Percentiles rank a stretch among this genome's conserved stretches.
Conservation (phyloP, 768 basidiomycete genomes). For the Pleurotus djamor region DNA sequence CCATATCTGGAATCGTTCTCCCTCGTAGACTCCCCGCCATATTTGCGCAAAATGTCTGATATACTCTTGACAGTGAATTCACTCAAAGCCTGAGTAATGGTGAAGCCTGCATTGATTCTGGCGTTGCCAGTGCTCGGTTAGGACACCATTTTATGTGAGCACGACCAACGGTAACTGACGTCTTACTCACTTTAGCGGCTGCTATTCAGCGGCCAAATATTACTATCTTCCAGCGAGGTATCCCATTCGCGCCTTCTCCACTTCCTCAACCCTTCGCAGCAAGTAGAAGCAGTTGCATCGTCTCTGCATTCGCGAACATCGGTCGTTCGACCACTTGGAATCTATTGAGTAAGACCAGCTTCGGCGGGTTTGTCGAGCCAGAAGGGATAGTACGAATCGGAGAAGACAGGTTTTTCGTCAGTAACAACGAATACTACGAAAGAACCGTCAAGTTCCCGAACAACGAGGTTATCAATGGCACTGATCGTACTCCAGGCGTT, state of each 20-base stretch:
- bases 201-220: neutral
- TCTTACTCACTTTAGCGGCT: too few relatives aligned
- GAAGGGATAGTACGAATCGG: constrained; percentile 5
- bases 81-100: too few relatives aligned
- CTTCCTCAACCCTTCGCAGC: constrained; percentile 1
- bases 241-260: neutral
- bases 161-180: too few relatives aligned
- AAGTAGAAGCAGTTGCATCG: constrained; percentile 4
- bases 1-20: neutral
- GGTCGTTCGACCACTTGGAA: constrained; percentile 1
- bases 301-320: neutral
- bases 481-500: constrained; percentile 2
- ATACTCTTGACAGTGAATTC: too few relatives aligned
- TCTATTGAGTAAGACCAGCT: constrained; percentile 1
- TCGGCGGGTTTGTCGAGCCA: constrained; percentile 4
- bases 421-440: constrained; percentile 5
- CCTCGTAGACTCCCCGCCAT: neutral
- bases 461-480: neutral
- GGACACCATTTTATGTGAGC: too few relatives aligned
- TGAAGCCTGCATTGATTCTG: too few relatives aligned
- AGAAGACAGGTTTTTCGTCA: constrained; percentile 4
- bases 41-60: too few relatives aligned
- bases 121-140: too few relatives aligned
- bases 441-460: neutral
- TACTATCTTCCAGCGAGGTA: neutral